Conservation (phyloP, 176 grass and related monocot genomes). For the Chrysopogon serrulatus region DNA sequence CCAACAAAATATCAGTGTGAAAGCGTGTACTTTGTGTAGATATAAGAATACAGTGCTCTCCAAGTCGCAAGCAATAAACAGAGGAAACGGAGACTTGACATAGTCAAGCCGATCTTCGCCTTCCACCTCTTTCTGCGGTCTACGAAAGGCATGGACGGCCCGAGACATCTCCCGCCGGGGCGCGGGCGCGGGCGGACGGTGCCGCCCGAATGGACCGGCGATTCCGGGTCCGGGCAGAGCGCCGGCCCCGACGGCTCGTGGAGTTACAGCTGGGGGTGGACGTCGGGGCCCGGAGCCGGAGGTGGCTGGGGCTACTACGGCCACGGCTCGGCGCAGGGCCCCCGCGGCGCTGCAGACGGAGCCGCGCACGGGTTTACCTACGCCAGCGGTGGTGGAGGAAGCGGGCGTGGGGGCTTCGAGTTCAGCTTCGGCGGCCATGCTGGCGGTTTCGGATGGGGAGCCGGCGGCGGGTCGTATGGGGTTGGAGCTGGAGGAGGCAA, state of each 20-base stretch:
- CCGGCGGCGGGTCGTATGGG: not conserved
- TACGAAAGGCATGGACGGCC: constrained; percentile 20
- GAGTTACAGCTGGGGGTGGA: constrained; percentile 67
- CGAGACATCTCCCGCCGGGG: not conserved
- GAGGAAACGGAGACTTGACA: not conserved
- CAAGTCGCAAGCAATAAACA: not conserved
- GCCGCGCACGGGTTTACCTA: constrained; percentile 42
- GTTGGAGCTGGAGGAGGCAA: not conserved
- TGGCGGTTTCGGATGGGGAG: not conserved
- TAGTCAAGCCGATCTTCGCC: not conserved
- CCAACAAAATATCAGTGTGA: not conserved
- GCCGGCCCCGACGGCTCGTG: constrained; percentile 41
- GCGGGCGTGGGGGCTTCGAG: constrained; percentile 17
- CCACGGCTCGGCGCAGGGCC: constrained; percentile 40
- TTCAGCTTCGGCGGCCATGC: not conserved
- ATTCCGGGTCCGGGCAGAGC: constrained; percentile 41
- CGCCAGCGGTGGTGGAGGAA: constrained; percentile 17
- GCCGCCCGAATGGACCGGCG: constrained; percentile 32
- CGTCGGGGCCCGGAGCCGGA: constrained; percentile 39
- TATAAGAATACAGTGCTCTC: too few species aligned
- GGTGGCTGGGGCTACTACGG: constrained; percentile 55
- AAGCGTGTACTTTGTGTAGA: not conserved
- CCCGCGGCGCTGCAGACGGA: constrained; percentile 17
- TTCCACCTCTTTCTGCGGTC: not conserved
- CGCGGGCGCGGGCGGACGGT: not conserved